Evolutionary conservation across 2,329 filamentous ascomycete genomes (phyloP), one percentile per base, ranked within the genome.

Genomic region (Pyrenophora tritici-repentis): DNA sequence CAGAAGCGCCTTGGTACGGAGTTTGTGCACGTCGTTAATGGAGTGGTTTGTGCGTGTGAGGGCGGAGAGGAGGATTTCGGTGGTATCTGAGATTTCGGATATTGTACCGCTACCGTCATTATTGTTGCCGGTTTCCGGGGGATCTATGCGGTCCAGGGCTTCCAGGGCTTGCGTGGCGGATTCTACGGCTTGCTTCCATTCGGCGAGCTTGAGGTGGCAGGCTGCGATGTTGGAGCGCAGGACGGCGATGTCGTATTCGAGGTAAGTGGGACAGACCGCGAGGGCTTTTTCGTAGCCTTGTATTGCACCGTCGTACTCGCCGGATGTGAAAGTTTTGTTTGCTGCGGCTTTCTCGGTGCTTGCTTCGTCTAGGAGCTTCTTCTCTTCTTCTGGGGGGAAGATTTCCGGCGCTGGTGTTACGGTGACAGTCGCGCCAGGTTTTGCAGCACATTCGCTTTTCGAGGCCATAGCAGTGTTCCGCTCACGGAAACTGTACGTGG

Each of bases 161-260:
- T 92, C 87, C 0, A 97, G 70, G 2, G 90, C 87, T 9, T 83
- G 79, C 0, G 86, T 89, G 1, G 92, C 91, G 8, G 84, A 81
- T 41, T 87, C 86, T 36, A 91, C 82, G 8, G 91, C 90, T 24
- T 90, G 86, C 61, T 92, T 91, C 90, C 91, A 97, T 55, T 93
- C 87, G 54, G 86, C 81, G 3, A 95, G 79, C 71, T 95, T 95
- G 47, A 97, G 73, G 64, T 96, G 85, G 69, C 91, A 96, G 8
- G 92, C 93, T 1, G 93, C 84, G 59, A 97, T 87, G 76, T 97
- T 97, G 70, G 89, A 91, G 52, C 87, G 85, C 5, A 97, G 80
- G 8, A 97, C 90, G 20, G 92, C 91, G 56, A 93, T 81, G 62
- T 96, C 91, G 75, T 90, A 96, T 70, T 93, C 86, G 20, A 96